Conservation (phyloP, 768 basidiomycete genomes). For the Thelephora aurantiotincta region DNA sequence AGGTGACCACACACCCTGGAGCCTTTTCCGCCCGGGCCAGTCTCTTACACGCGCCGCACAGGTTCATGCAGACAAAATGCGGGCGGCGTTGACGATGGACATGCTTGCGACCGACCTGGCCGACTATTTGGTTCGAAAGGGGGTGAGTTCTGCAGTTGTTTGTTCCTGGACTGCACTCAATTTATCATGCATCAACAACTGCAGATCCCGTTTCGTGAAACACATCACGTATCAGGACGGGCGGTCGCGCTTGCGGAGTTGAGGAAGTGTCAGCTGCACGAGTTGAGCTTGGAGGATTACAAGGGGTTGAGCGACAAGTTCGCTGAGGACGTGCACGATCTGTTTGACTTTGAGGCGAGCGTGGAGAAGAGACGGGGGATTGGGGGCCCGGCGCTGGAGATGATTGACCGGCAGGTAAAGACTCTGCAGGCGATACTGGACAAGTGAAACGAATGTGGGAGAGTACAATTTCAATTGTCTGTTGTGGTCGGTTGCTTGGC, state of each 20-base stretch:
- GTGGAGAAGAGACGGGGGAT: constrained; percentile 88
- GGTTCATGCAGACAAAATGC: constrained; percentile 89
- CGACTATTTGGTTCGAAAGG: constrained; percentile 97
- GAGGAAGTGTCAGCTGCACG: constrained; percentile 65
- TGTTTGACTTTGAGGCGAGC: constrained; percentile 93
- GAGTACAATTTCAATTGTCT: neutral
- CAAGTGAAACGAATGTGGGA: neutral
- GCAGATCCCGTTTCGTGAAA: constrained; percentile 96
- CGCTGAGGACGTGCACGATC: constrained; percentile 59
- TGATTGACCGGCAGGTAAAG: constrained; percentile 75
- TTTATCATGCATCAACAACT: constrained; percentile 3
- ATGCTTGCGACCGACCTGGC: constrained; percentile 98
- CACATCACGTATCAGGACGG: constrained; percentile 94
- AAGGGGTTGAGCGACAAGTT: constrained; percentile 65
- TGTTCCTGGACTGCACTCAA: neutral
- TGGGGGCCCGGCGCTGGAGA: constrained; percentile 78
- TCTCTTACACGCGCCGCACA: constrained; percentile 15
- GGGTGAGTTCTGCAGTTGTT: constrained; percentile 39
- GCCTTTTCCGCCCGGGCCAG: neutral
- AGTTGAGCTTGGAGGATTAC: constrained; percentile 71
- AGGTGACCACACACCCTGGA: constrained; percentile 31
- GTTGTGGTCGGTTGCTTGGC: neutral
- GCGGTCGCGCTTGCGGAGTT: constrained; percentile 92
- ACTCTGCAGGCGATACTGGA: constrained; percentile 41
- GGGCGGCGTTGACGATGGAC: constrained; percentile 84